Conservation (phyloP, 2,329 filamentous ascomycete genomes). For the Cylindrodendrum hubeiense region DNA sequence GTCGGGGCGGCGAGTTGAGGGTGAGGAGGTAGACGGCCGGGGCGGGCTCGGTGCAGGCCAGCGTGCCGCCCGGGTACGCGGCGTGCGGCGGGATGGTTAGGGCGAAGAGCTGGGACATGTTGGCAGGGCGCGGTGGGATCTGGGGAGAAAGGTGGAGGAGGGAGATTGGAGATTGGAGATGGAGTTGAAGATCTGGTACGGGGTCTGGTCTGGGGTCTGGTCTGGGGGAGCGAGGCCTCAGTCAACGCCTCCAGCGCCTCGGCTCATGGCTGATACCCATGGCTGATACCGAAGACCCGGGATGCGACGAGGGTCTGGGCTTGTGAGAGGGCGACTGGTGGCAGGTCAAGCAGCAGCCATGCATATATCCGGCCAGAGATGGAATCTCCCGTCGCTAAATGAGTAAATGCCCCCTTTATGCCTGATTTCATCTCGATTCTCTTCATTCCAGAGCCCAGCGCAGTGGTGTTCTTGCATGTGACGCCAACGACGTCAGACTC, state of each 20-base stretch:
- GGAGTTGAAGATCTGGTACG: neutral
- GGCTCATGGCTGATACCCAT: conserved; percentile 31
- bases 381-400: neutral
- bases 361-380: neutral
- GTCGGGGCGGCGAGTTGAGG: conserved; percentile 76
- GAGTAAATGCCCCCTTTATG: neutral
- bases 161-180: neutral
- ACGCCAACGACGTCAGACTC: conserved; percentile 20
- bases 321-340: neutral
- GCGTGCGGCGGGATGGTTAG: conserved; percentile 66
- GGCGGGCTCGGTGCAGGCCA: conserved; percentile 72
- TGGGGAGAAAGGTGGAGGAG: neutral
- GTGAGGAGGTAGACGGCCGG: conserved; percentile 78
- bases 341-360: neutral
- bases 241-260: conserved; percentile 31
- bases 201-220: too few relatives aligned
- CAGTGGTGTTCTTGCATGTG: conserved; percentile 12
- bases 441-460: neutral
- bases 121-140: neutral
- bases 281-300: conserved; percentile 8
- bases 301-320: neutral
- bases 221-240: conserved; percentile 7
- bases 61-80: conserved; percentile 64
- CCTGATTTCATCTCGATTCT: conserved; percentile 10
- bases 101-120: conserved; percentile 49